Evolutionary conservation across 2,329 filamentous ascomycete genomes (phyloP).

Genomic region (Huntiella savannae): DNA sequence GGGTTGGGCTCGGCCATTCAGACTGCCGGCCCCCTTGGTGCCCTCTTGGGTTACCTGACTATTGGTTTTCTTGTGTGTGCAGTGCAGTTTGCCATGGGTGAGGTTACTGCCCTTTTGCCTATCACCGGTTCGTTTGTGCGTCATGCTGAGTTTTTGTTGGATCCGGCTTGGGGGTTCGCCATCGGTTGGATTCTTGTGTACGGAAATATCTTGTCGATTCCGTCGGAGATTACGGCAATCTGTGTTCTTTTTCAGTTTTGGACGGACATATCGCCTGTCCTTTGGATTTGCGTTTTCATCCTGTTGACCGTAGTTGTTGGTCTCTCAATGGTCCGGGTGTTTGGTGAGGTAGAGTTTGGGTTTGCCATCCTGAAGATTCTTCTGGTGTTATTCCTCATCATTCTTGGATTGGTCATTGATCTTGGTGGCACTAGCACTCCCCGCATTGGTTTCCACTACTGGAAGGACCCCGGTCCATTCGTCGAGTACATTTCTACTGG

Average conservation of each 20-base stretch:
- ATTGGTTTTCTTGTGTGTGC: conserved; percentile 37
- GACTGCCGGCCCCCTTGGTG: conserved; percentile 29
- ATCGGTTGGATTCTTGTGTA: conserved; percentile 37
- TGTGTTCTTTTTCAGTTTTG: conserved; percentile 44
- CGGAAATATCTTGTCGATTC: conserved; percentile 33
- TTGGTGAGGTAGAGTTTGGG: conserved; percentile 38
- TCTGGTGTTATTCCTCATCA: conserved; percentile 41
- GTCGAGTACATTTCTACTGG: conserved; percentile 42
- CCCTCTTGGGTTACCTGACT: conserved; percentile 33
- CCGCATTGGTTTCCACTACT: conserved; percentile 48
- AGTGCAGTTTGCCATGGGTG: conserved; percentile 39
- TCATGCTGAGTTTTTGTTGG: conserved; percentile 40
- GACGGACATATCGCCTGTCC: conserved; percentile 34
- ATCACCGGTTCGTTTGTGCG: conserved; percentile 44
- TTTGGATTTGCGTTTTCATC: conserved; percentile 28
- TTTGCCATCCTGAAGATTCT: conserved; percentile 37
- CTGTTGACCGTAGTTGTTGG: conserved; percentile 29
- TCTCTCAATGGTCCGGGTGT: conserved; percentile 24
- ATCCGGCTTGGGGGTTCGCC: conserved; percentile 38
- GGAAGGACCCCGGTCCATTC: conserved; percentile 48
- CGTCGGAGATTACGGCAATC: conserved; percentile 42
- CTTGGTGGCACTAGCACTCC: conserved; percentile 40
- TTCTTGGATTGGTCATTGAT: conserved; percentile 42
- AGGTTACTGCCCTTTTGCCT: conserved; percentile 39
- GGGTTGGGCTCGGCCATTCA: conserved; percentile 35